Conservation (phyloP, 305 asterid species). For the Lippia alba region DNA sequence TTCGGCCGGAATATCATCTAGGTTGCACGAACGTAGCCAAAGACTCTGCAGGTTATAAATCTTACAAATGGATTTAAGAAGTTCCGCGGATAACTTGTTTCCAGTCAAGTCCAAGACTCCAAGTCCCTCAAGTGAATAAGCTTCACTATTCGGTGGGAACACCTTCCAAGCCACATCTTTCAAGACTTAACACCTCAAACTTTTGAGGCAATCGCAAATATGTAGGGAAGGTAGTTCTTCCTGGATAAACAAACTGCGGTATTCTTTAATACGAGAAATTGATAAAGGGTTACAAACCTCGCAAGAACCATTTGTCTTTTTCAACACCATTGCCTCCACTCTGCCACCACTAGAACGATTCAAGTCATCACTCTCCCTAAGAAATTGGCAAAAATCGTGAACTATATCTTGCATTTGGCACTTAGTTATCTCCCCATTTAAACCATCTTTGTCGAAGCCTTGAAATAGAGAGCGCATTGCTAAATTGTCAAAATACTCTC, state of each 20-base stretch:
- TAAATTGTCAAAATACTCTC: no score
- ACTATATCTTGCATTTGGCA: slow-evolving; percentile 33
- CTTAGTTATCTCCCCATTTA: neutral
- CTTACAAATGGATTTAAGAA: slow-evolving; percentile 5
- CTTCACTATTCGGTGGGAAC: slow-evolving; percentile 8
- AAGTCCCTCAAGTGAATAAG: slow-evolving; percentile 36
- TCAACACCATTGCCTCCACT: neutral
- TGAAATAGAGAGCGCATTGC: slow-evolving; percentile 31
- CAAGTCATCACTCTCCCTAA: neutral
- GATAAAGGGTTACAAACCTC: neutral
- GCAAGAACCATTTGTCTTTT: neutral
- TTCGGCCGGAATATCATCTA: slow-evolving; percentile 12
- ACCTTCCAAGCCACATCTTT: neutral
- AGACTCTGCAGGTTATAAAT: slow-evolving; percentile 34
- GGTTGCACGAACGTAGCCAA: neutral
- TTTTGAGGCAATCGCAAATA: neutral
- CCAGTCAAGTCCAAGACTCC: slow-evolving; percentile 8
- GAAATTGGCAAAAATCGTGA: slow-evolving; percentile 4
- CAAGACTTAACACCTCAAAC: neutral
- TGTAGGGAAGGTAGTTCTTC: neutral
- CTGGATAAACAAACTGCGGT: neutral
- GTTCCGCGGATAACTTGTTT: neutral
- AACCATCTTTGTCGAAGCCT: slow-evolving; percentile 7
- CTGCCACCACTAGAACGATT: neutral
- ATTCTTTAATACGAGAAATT: neutral